phyloP scores from a whole-genome alignment of 2,329 filamentous ascomycete species.

The Keithomyces neogunnii region DNA sequence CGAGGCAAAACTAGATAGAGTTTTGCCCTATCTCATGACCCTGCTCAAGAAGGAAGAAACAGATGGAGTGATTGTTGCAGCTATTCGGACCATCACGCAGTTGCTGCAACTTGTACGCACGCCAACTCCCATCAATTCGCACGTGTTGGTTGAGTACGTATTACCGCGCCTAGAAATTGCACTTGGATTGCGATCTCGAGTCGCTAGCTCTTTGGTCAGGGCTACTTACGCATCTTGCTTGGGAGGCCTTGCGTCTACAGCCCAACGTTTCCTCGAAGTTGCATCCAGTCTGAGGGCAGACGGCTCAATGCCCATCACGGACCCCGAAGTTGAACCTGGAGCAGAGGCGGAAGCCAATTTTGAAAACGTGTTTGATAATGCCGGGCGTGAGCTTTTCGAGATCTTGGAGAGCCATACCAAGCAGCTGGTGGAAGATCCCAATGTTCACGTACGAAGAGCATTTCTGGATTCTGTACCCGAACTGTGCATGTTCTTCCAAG shows the following conservation, averaged over 20 bases:
- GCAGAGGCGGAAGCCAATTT: constrained; percentile 60
- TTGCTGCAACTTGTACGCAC: constrained; percentile 78
- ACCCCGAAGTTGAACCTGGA: constrained; percentile 72
- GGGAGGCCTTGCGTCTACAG: constrained; percentile 78
- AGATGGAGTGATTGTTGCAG: constrained; percentile 77
- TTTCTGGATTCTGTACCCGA: constrained; percentile 88
- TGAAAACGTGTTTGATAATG: constrained; percentile 78
- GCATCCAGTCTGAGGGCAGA: constrained; percentile 81
- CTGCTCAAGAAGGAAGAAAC: constrained; percentile 68
- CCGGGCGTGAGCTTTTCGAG: constrained; percentile 72
- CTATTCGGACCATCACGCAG: constrained; percentile 80
- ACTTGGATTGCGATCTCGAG: constrained; percentile 33
- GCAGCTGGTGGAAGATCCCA: constrained; percentile 75
- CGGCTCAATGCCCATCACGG: constrained; percentile 66
- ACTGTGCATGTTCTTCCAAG: constrained; percentile 88
- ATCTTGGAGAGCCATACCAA: constrained; percentile 87
- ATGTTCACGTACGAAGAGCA: constrained; percentile 78
- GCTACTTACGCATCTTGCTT: constrained; percentile 91
- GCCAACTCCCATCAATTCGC: constrained; percentile 70
- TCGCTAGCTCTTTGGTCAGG: constrained; percentile 62
- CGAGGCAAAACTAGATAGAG: constrained; percentile 89
- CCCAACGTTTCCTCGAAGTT: constrained; percentile 79
- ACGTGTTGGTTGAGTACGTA: constrained; percentile 61
- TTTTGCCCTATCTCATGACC: constrained; percentile 81
- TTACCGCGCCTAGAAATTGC: constrained; percentile 53